Conservation (phyloP, 495 filamentous ascomycete genomes). For the Sabuloglossum arenarium region DNA sequence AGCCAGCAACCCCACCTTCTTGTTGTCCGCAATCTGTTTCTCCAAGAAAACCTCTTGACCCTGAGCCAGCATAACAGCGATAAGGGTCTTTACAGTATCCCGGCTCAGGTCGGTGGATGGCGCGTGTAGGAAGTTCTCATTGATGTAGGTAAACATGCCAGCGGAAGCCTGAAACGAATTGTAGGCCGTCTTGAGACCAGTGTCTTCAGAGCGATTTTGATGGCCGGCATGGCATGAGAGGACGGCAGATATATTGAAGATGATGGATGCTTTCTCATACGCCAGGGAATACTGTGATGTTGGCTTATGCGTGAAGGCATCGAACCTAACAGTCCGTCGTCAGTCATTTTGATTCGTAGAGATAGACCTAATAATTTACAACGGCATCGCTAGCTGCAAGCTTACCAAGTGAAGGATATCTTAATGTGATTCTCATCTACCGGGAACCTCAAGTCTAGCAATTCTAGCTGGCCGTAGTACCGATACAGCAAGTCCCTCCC, state of each 20-base stretch:
- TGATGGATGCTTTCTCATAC: conserved; percentile 96
- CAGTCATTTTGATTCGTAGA: neutral
- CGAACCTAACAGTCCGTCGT: conserved; percentile 44
- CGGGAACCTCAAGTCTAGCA: conserved; percentile 85
- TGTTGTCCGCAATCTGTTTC: conserved; percentile 81
- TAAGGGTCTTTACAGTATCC: conserved; percentile 87
- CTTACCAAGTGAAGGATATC: conserved; percentile 93
- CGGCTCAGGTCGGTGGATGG: conserved; percentile 86
- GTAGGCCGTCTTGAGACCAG: conserved; percentile 86
- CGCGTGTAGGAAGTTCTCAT: conserved; percentile 95
- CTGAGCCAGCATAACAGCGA: conserved; percentile 82
- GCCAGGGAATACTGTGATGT: conserved; percentile 92
- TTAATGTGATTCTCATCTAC: conserved; percentile 98
- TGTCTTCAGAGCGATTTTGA: conserved; percentile 78
- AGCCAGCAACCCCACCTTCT: conserved; percentile 80
- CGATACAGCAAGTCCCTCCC: conserved; percentile 86
- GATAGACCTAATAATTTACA: neutral
- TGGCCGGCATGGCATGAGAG: conserved; percentile 88
- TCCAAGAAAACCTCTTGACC: conserved; percentile 94
- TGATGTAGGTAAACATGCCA: conserved; percentile 99
- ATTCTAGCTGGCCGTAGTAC: conserved; percentile 92
- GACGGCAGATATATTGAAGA: conserved; percentile 98
- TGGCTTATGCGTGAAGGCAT: conserved; percentile 92
- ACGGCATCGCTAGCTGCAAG: neutral
- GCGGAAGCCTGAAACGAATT: conserved; percentile 96